Percentiles rank a stretch among this genome's conserved stretches.
Conservation (phyloP, 164 flowering plant genomes). For the Berberis thunbergii region DNA sequence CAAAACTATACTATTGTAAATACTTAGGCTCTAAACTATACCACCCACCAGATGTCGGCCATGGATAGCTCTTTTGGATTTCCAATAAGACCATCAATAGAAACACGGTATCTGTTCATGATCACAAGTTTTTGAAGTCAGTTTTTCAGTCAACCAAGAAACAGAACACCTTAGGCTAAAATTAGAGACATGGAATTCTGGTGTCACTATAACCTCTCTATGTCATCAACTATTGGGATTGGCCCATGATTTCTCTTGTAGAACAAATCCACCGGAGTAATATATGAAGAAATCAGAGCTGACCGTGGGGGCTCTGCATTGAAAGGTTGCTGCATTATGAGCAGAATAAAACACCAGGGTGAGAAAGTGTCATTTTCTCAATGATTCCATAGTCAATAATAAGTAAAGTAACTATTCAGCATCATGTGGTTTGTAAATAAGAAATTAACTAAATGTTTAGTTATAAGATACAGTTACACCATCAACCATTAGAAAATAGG, state of each 20-base stretch:
- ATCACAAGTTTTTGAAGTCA: slow-evolving; percentile 12
- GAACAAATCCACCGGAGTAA: slow-evolving; percentile 90
- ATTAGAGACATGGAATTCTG: neutral
- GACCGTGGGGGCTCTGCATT: slow-evolving; percentile 93
- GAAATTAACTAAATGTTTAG: no score
- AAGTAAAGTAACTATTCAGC: no score
- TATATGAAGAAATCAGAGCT: slow-evolving; percentile 63
- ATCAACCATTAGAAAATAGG: no score
- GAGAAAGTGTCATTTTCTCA: neutral
- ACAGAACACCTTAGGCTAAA: neutral
- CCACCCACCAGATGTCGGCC: slow-evolving; percentile 62
- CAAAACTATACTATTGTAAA: slow-evolving; percentile 7
- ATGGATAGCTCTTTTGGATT: slow-evolving; percentile 51
- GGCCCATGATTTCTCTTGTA: slow-evolving; percentile 99
- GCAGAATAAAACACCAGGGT: neutral
- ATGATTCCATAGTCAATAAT: no score
- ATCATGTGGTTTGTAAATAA: no score
- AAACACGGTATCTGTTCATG: slow-evolving; percentile 52
- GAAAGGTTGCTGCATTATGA: slow-evolving; percentile 68
- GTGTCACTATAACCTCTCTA: slow-evolving; percentile 46
- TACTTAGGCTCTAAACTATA: neutral
- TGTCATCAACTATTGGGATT: slow-evolving; percentile 80
- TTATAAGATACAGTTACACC: no score
- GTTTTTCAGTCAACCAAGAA: slow-evolving; percentile 1
- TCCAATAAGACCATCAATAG: slow-evolving; percentile 52